Evolutionary conservation across 129 eudicot genomes (phyloP).

Genomic region (Tanacetum coccineum): DNA sequence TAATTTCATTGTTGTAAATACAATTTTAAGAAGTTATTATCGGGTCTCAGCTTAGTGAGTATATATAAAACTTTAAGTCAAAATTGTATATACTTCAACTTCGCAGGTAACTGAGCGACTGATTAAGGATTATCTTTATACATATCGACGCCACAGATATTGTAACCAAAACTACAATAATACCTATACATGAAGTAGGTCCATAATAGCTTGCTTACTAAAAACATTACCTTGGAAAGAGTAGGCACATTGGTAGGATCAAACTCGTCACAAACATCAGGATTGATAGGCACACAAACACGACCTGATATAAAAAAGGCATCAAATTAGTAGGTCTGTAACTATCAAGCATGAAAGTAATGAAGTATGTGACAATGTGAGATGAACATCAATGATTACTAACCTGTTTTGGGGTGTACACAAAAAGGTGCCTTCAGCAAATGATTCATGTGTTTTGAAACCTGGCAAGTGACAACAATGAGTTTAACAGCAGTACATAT

Average conservation of each 20-base stretch:
- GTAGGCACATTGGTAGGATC: slow-evolving; percentile 85
- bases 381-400: neutral
- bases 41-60: neutral
- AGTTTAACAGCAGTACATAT: neutral
- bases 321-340: neutral
- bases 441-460: slow-evolving; percentile 93
- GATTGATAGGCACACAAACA: slow-evolving; percentile 93
- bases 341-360: neutral
- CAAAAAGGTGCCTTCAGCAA: slow-evolving; percentile 97
- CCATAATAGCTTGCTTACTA: neutral
- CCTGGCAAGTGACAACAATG: slow-evolving; percentile 46
- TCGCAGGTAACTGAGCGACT: neutral
- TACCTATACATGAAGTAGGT: neutral
- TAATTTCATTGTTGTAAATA: neutral
- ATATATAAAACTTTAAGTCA: too few relatives aligned
- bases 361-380: neutral
- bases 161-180: neutral
- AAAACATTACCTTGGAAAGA: slow-evolving; percentile 59
- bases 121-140: neutral
- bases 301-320: slow-evolving; percentile 49
- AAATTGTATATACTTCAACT: neutral
- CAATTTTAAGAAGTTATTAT: neutral
- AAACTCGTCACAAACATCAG: slow-evolving; percentile 74
- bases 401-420: slow-evolving; percentile 96
- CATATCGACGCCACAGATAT: neutral